phyloP scores from a whole-genome alignment of 148 eudicot genomes.

The Nepenthes gracilis region DNA sequence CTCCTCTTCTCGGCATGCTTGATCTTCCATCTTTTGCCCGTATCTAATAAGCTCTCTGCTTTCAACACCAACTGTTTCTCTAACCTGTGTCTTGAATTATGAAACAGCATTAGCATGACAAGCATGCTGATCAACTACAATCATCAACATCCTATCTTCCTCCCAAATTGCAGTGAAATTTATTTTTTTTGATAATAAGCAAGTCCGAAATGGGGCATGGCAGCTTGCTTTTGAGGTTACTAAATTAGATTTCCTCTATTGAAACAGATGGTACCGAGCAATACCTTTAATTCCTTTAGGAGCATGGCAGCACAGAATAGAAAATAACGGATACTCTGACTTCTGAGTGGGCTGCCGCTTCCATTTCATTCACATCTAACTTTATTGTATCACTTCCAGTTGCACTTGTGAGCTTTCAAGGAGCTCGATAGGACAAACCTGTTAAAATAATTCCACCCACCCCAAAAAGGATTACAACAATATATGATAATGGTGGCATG shows the following conservation, averaged over 20 bases:
- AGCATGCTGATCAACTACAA: neutral
- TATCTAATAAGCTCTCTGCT: slow-evolving; percentile 41
- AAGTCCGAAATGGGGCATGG: slow-evolving; percentile 69
- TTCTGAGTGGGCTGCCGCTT: slow-evolving; percentile 22
- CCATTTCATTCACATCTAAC: slow-evolving; percentile 26
- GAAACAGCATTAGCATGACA: neutral
- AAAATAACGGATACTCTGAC: slow-evolving; percentile 40
- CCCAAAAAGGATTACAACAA: neutral
- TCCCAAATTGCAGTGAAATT: no score
- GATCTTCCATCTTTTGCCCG: slow-evolving; percentile 37
- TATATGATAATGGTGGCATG: neutral
- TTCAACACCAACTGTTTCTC: slow-evolving; percentile 55
- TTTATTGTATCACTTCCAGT: slow-evolving; percentile 23
- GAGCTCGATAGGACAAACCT: slow-evolving; percentile 91
- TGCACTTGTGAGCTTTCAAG: slow-evolving; percentile 49
- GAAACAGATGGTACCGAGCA: no score
- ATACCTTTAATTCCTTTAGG: no score
- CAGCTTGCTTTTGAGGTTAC: slow-evolving; percentile 1
- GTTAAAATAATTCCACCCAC: slow-evolving; percentile 1
- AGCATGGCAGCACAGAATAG: no score
- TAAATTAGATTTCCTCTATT: neutral
- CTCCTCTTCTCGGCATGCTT: slow-evolving; percentile 63
- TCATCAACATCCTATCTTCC: neutral
- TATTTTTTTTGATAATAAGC: slow-evolving; percentile 44
- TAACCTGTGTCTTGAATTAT: slow-evolving; percentile 29